Evolutionary conservation across 352 stramenopile species (phyloP), one percentile per base, ranked within the genome.

Genomic region (Globisporangium uncinulatum): DNA sequence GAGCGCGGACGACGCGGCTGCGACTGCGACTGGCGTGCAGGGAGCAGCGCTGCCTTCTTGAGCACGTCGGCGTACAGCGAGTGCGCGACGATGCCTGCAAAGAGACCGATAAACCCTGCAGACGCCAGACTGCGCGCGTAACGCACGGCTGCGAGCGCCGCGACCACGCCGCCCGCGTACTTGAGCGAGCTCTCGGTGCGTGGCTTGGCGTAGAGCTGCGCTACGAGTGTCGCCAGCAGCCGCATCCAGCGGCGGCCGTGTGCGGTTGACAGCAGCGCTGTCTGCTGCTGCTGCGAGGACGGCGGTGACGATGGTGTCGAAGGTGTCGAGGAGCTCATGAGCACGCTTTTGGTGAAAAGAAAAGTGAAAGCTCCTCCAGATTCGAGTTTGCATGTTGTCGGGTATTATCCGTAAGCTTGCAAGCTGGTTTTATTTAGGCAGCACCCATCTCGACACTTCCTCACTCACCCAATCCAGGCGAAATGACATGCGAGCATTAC

Each of bases 1-100:
- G 49, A 32, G 17, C 47, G 17, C 63, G 36, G 36, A 58, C 24
- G 24, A 15, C 67, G 57, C 53, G 47, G 61, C 56, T 59, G 24
- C 24, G 24, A 29, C 24, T 29, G 24, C 24, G 24, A 29, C 24
- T 29, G 24, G 24, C 24, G 24, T 1, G 24, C 15, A 6, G 32
- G 21, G 44, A 48, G 24, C 43, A 21, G 19, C 11, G 53, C 41
- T 37, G 51, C 54, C 39, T 77, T 83, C 39, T 65, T 69, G 51
- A 90, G 57, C 55, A 90, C 77, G 37, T 90, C 80, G 1, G 76
- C 80, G 55, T 88, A 90, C 19, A 91, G 55, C 34, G 78, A 88
- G 57, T 91, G 81, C 4, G 78, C 71, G 46, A 88, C 82, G 39
- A 91, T 65, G 13, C 81, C 81, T 0, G 78, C 79, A 34, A 91